Base-by-base conservation (phyloP, 164 flowering plant species). In the Aristolochia californica region DNA sequence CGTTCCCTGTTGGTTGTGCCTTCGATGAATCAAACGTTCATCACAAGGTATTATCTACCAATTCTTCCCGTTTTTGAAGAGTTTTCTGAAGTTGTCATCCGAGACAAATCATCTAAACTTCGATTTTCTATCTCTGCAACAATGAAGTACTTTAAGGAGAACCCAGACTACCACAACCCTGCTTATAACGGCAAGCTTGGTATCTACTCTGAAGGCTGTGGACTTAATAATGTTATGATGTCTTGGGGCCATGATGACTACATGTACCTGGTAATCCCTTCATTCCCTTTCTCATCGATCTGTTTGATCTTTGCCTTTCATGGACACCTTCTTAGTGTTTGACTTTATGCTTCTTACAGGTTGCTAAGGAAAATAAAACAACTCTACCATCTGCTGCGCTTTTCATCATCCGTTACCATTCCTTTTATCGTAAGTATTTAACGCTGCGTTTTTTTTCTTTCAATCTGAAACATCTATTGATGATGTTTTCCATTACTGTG, bases 231-330 rank as follows among this genome's bases (percentile, higher is more conserved):
- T 30, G 84, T 83, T 1, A 53, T 70, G 51, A 86, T 86, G 80
- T 77, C 94, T 0, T 86, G 85, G 85, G 90, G 94, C 9, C 94
- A 86, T 14, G 91, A 85, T 14, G 87, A 81, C 57, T 85, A 85
- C 67, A 85, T 85, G 94, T 83, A 83, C 69, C 60, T 80, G 87
- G 94, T 85, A 83, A 11, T 61, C 48, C n/a, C 18, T 16, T 25
- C 53, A 45, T 10, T 9, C 11, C 52, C 56, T 43, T 61, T n/a
- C 44, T 12, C 20, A 20, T 56, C n/a, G n/a, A n/a, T 18, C 28
- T 30, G 18, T 56, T 53, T 53, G 14, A 7, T 13, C 38, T 26
- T 52, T 22, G 1, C 3, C 22, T 49, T 49, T 8, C 15, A 50
- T 0, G 21, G 20, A 9, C 17, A 18, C 22, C 20, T n/a, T n/a